Evolutionary conservation across 768 basidiomycete genomes (phyloP), one percentile per base, ranked within the genome.

Genomic region (Psilocybe subaeruginosa): DNA sequence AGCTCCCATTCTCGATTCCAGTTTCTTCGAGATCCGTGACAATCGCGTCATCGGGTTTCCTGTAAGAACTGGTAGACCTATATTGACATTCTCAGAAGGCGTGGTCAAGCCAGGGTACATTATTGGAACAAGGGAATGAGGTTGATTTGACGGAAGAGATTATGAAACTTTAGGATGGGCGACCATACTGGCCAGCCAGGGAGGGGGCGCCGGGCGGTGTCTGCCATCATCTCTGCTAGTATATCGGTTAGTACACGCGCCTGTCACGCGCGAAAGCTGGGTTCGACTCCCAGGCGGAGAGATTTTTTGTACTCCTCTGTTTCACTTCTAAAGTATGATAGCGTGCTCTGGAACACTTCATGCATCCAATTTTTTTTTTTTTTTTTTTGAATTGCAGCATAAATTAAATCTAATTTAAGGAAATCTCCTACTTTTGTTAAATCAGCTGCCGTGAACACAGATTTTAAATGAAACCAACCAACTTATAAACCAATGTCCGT

Each of bases 211-310:
- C 23, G 23, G 23, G 23, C 23, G 23, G 23, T 2, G 23, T 23
- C 23, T 17, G 16, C 16, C 31, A 57, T 57, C 29, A 33, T 57
- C 56, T 57, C 35, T 47, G 56, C 57, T 66, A 66, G 65, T 66
- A 66, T 66, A 63, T 66, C 65, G 65, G 65, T 66, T 63, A 66
- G 65, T 66, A 66, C 65, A 66, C 65, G 62, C 65, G 66, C 66
- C 63, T 67, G 66, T 67, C 66, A 67, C 66, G 66, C 66, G 66
- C 63, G 63, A 64, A 67, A 67, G 66, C 66, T 67, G 66, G 66
- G 66, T 67, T 67, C 66, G 66, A 67, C 66, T 67, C 66, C 65
- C 60, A 66, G 65, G 58, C 62, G 56, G 53, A 66, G 62, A 63
- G 43, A 16, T 54, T 31, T 49, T 56, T 19, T 23, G 2, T 23